Conservation (phyloP, 2,329 filamentous ascomycete genomes). For the Aspergillus intermedius region DNA sequence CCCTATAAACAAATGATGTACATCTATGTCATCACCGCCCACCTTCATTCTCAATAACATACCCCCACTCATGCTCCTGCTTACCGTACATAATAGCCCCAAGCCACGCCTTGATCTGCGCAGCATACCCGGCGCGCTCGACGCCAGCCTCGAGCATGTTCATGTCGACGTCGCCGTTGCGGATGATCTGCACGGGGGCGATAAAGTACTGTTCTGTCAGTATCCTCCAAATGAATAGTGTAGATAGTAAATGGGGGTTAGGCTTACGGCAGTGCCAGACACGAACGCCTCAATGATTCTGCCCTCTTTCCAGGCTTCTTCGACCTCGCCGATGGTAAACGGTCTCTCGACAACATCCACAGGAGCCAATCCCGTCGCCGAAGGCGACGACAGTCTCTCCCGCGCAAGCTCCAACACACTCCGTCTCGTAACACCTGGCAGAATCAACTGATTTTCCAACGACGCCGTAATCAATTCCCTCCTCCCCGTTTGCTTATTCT, state of each 20-base stretch:
- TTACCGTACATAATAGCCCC: slow-evolving; percentile 69
- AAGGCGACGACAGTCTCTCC: slow-evolving; percentile 45
- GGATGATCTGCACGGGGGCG: slow-evolving; percentile 60
- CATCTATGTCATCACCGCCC: neutral
- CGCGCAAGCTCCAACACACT: slow-evolving; percentile 69
- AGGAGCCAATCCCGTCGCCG: slow-evolving; percentile 49
- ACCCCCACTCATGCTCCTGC: slow-evolving; percentile 62
- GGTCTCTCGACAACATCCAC: slow-evolving; percentile 76
- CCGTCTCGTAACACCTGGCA: slow-evolving; percentile 80
- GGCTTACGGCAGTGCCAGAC: slow-evolving; percentile 72
- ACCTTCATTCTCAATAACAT: slow-evolving; percentile 58
- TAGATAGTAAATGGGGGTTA: neutral
- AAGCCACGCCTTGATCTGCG: slow-evolving; percentile 58
- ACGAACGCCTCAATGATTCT: slow-evolving; percentile 79
- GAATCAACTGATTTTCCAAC: slow-evolving; percentile 72
- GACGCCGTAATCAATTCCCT: slow-evolving; percentile 75
- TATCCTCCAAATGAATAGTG: neutral
- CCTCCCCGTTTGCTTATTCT: slow-evolving; percentile 47
- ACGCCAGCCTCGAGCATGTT: slow-evolving; percentile 38
- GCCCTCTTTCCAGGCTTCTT: slow-evolving; percentile 66
- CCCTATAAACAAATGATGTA: too few relatives aligned
- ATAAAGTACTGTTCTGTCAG: slow-evolving; percentile 56
- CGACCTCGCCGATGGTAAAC: slow-evolving; percentile 73
- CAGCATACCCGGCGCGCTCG: slow-evolving; percentile 26
- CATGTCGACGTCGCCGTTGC: slow-evolving; percentile 60